A percentile compares a stretch with the other conserved stretches of the same genome.
Conservation (phyloP, 108 stramenopile species). For the Bacterosira constricta region DNA sequence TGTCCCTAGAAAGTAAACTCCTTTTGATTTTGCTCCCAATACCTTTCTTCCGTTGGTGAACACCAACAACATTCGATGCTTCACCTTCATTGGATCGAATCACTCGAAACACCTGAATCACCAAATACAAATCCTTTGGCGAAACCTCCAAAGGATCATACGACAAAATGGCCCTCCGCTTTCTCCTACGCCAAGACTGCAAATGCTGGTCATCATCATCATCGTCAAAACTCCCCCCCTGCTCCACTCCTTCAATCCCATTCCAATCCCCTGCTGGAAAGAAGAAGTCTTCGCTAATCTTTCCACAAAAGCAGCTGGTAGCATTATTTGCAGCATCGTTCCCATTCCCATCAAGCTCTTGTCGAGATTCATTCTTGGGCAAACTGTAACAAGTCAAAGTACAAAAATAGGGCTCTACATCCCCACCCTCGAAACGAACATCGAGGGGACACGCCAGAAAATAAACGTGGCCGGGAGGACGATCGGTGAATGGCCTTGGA, state of each 20-base stretch:
- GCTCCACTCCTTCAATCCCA: slow-evolving; percentile 19
- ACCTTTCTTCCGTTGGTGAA: not conserved
- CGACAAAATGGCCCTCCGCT: slow-evolving; percentile 82
- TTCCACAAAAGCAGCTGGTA: slow-evolving; percentile 44
- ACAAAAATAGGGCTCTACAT: slow-evolving; percentile 76
- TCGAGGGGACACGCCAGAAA: slow-evolving; percentile 59
- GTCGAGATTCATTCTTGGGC: not conserved
- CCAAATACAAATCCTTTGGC: slow-evolving; percentile 49
- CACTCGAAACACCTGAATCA: slow-evolving; percentile 62
- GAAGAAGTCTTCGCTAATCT: slow-evolving; percentile 83
- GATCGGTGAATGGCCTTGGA: slow-evolving; percentile 79
- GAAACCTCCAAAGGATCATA: slow-evolving; percentile 54
- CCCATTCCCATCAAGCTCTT: not conserved
- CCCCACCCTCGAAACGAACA: slow-evolving; percentile 50
- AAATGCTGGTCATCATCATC: slow-evolving; percentile 16
- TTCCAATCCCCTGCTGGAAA: slow-evolving; percentile 86
- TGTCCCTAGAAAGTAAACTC: slow-evolving; percentile 6
- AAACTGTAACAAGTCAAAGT: slow-evolving; percentile 70
- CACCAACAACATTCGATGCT: no score
- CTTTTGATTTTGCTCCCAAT: slow-evolving; percentile 10
- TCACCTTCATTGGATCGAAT: not conserved
- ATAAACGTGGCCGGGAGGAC: slow-evolving; percentile 64
- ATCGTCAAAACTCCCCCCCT: slow-evolving; percentile 22
- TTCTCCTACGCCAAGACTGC: slow-evolving; percentile 59
- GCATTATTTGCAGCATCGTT: not conserved